Evolutionary conservation across 768 basidiomycete genomes (phyloP).

Genomic region (Vararia minispora): DNA sequence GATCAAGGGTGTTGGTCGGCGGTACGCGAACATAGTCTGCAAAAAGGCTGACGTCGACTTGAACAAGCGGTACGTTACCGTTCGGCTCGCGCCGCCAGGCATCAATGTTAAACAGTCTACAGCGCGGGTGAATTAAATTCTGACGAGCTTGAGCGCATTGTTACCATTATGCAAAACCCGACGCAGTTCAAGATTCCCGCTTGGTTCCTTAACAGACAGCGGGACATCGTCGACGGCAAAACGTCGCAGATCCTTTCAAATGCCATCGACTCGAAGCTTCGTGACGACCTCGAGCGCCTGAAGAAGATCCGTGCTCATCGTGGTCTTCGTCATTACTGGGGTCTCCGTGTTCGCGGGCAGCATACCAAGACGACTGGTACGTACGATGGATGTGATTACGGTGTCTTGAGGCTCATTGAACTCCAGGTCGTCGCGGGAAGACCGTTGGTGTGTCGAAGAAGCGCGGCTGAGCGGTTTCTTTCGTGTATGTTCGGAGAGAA

Average conservation of each 20-base stretch:
- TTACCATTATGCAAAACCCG: conserved; percentile 99
- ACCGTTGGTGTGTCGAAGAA: conserved; percentile 97
- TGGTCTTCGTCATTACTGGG: conserved; percentile 89
- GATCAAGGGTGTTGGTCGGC: conserved; percentile 99
- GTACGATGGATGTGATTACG: conserved; percentile 12
- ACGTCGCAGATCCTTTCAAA: conserved; percentile 94
- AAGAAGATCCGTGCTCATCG: conserved; percentile 99
- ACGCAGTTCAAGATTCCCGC: conserved; percentile 98
- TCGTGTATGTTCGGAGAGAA: not conserved
- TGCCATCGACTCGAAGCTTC: conserved; percentile 93
- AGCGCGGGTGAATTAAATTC: conserved; percentile 99
- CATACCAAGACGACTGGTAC: conserved; percentile 98
- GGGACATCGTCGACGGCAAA: conserved; percentile 96
- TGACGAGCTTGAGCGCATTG: conserved; percentile 97
- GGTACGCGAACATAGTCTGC: conserved; percentile 98
- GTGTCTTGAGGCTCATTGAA: conserved; percentile 4
- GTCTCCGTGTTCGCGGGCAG: conserved; percentile 92
- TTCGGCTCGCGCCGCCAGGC: not conserved
- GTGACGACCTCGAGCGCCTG: conserved; percentile 94
- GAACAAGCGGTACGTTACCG: conserved; percentile 76
- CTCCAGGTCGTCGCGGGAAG: conserved; percentile 82
- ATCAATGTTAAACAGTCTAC: conserved; percentile 1
- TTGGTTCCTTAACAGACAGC: conserved; percentile 99
- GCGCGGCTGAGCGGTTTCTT: conserved; percentile 35
- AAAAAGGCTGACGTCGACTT: conserved; percentile 99